Evolutionary conservation across 371 early-diverging fungal species (phyloP).

Genomic region (Apophysomyces elegans): DNA sequence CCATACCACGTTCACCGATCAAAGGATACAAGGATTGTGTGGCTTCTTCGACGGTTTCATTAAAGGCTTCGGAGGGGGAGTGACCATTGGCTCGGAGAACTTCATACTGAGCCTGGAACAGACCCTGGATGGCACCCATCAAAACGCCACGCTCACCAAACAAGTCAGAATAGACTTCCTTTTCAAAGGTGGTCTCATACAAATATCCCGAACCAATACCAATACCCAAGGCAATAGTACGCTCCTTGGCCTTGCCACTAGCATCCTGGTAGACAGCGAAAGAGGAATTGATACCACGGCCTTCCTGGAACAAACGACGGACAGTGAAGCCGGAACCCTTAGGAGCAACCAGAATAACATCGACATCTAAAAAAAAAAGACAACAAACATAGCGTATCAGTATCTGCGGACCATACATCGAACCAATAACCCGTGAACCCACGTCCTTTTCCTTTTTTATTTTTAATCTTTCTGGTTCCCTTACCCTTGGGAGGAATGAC

Average conservation of each 20-base stretch:
- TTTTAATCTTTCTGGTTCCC: background rate
- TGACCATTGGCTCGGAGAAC: conserved; percentile 94
- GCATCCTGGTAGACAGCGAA: conserved; percentile 95
- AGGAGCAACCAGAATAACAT: conserved; percentile 96
- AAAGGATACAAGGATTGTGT: conserved; percentile 97
- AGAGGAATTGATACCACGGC: conserved; percentile 97
- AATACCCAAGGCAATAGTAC: conserved; percentile 91
- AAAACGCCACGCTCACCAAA: conserved; percentile 97
- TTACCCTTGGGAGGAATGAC: conserved; percentile 83
- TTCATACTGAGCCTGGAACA: conserved; percentile 97
- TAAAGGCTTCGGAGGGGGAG: conserved; percentile 97
- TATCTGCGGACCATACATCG: too few species aligned
- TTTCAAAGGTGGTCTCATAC: conserved; percentile 96
- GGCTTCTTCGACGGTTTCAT: conserved; percentile 99
- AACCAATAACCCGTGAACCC: background rate
- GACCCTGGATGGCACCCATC: conserved; percentile 98
- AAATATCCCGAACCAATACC: conserved; percentile 97
- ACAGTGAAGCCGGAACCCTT: conserved; percentile 97
- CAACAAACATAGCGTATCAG: background rate
- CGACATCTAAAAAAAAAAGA: conserved; percentile 65
- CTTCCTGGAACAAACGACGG: conserved; percentile 94
- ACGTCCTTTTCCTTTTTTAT: background rate
- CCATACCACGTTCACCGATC: conserved; percentile 97
- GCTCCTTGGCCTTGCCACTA: conserved; percentile 91
- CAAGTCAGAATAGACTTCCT: conserved; percentile 97